Conservation (phyloP, 2,329 filamentous ascomycete genomes). For the Colletotrichum salicis region DNA sequence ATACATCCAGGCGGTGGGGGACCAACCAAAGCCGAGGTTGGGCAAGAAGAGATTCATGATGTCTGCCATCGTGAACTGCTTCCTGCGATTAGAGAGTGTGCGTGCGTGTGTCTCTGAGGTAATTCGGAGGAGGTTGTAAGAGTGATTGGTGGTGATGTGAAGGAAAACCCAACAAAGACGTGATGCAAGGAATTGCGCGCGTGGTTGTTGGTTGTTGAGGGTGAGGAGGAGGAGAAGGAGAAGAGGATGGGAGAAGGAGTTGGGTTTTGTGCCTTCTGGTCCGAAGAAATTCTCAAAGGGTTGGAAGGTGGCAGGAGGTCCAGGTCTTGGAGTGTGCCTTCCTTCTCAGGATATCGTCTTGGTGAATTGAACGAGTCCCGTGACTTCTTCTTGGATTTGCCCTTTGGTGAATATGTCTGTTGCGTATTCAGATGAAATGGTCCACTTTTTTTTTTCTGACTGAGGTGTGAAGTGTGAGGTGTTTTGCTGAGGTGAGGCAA, state of each 20-base stretch:
- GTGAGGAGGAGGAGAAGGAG: not conserved
- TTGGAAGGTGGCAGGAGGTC: not conserved
- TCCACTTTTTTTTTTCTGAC: slow-evolving; percentile 22
- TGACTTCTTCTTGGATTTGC: slow-evolving; percentile 8
- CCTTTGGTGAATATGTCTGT: slow-evolving; percentile 6
- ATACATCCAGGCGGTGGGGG: slow-evolving; percentile 34
- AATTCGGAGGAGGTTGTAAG: not conserved
- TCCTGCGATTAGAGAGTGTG: not conserved
- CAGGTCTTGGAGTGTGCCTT: slow-evolving; percentile 25
- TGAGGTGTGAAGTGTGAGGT: slow-evolving; percentile 1
- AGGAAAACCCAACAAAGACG: not conserved
- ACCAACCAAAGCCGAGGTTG: slow-evolving; percentile 32
- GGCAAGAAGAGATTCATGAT: slow-evolving; percentile 34
- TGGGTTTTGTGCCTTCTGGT: slow-evolving; percentile 1
- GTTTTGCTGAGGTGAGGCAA: not conserved
- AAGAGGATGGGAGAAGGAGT: not conserved
- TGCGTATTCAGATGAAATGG: slow-evolving; percentile 13
- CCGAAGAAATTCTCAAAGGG: not conserved
- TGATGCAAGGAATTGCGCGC: not conserved
- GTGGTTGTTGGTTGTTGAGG: not conserved
- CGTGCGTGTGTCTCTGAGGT: not conserved
- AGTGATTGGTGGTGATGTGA: not conserved
- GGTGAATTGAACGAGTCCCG: slow-evolving; percentile 15
- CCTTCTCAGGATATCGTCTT: slow-evolving; percentile 1
- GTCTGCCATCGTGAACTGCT: slow-evolving; percentile 15